A percentile compares a stretch with the other conserved stretches of the same genome.
Evolutionary conservation across 306 rosid species (phyloP).

Genomic region (Cucumis sativus): DNA sequence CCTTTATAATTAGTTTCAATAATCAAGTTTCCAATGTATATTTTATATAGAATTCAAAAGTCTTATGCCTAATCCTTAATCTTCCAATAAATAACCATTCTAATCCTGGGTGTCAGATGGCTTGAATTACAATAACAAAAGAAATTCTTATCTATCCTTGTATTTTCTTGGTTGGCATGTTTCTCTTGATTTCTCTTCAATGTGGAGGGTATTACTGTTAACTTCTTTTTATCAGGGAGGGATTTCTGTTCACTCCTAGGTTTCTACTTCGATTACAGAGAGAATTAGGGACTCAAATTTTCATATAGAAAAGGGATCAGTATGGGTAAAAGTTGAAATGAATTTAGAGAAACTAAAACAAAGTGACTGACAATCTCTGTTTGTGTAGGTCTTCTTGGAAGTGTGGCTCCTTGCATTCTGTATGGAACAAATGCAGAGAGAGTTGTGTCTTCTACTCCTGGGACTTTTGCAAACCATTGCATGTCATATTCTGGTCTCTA

Average conservation of each 20-base stretch:
- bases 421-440: slow-evolving; percentile 92
- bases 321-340: background rate
- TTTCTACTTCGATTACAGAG: background rate
- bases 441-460: slow-evolving; percentile 50
- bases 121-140: background rate
- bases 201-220: background rate
- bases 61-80: background rate
- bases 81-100: background rate
- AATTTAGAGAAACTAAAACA: background rate
- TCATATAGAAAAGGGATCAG: background rate
- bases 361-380: slow-evolving; percentile 3
- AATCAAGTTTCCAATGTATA: background rate
- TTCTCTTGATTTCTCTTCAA: background rate
- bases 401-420: slow-evolving; percentile 89
- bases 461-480: slow-evolving; percentile 67
- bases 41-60: background rate
- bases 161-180: background rate
- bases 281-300: background rate
- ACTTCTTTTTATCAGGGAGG: background rate
- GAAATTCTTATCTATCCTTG: background rate
- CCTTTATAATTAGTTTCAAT: background rate
- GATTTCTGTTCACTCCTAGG: background rate
- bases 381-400: slow-evolving; percentile 75
- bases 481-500: slow-evolving; percentile 61
- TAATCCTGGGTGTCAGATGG: background rate